Evolutionary conservation across 164 flowering plant genomes (phyloP), one percentile per base, ranked within the genome.

Genomic region (Chloranthus sessilifolius): DNA sequence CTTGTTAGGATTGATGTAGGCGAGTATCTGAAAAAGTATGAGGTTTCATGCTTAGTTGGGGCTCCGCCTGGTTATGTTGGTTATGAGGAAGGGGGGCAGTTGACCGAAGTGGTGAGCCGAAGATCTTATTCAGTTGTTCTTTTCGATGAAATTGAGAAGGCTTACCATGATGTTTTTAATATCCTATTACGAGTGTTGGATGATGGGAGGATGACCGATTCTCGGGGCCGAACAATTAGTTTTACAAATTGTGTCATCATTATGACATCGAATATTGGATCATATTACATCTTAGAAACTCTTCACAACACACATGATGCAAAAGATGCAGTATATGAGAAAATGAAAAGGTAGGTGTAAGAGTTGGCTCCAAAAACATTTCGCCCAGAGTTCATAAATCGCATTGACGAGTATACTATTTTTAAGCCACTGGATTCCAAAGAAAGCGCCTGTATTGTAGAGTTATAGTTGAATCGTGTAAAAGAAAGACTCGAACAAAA

Each of bases 51-150:
- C 15, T 57, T 91, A 59, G 79, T 91, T 34, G 98, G 98, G 52
- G 96, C 98, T 26, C 96, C 96, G n/a, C 96, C 98, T 22, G 95
- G 98, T 48, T 91, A 91, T 71, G 88, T 91, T 48, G 98, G 98
- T 17, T 88, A 78, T 52, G 95, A 91, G 64, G 96, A 91, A 74
- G 95, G 98, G 58, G 95, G 96, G 8, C 98, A 91, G 64, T 77
- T 91, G 23, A 91, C 98, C 0, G 96, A 91, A 71, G 79, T 66
- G 7, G 81, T 91, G 51, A 84, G 96, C 0, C 62, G 96, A 26
- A 83, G 95, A 60, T 96, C 95, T 15, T 85, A 85, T 55, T 77
- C 85, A 14, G 98, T 91, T 11, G 92, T 91, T 14, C 74, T 91
- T 15, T 88, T 91, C 66, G 98, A 91, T 70, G 96, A 91, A 59